Percentiles rank a stretch among this genome's conserved stretches.
Conservation (phyloP, 2,329 filamentous ascomycete genomes). For the Colletotrichum tofieldiae region DNA sequence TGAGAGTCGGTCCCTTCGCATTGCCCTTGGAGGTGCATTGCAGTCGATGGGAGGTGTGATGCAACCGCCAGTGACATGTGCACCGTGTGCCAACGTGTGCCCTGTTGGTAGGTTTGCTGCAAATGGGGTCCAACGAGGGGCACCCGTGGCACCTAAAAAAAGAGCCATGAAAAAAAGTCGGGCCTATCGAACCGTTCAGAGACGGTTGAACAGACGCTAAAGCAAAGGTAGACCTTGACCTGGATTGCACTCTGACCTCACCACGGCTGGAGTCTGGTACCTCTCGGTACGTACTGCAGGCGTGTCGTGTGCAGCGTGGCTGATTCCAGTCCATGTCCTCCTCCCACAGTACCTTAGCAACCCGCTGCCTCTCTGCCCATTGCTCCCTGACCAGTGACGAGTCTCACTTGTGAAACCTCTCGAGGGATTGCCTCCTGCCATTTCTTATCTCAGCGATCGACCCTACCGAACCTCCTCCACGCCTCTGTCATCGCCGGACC, state of each 20-base stretch:
- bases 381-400: constrained; percentile 28
- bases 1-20: constrained; percentile 11
- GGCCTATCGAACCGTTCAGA: constrained; percentile 1
- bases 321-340: constrained; percentile 2
- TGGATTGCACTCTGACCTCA: constrained; percentile 25
- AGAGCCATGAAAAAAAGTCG: constrained; percentile 9
- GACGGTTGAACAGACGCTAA: constrained; percentile 19
- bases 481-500: constrained; percentile 41
- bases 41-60: constrained; percentile 1
- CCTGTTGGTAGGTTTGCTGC: constrained; percentile 16
- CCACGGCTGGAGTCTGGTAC: background rate
- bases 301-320: constrained; percentile 8
- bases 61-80: constrained; percentile 8
- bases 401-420: constrained; percentile 37
- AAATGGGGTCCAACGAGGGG: constrained; percentile 32
- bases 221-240: background rate
- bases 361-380: background rate
- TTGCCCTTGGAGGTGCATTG: background rate
- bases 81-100: background rate
- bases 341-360: background rate
- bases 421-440: constrained; percentile 23
- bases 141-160: constrained; percentile 40
- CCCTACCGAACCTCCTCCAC: constrained; percentile 31
- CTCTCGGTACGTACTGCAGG: constrained; percentile 7
- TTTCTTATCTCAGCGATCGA: constrained; percentile 42